These are phyloP conservation scores for Camillea tinctor DNA, from an alignment of 2,329 filamentous ascomycete species.

Conservation along the genomic window DNA sequence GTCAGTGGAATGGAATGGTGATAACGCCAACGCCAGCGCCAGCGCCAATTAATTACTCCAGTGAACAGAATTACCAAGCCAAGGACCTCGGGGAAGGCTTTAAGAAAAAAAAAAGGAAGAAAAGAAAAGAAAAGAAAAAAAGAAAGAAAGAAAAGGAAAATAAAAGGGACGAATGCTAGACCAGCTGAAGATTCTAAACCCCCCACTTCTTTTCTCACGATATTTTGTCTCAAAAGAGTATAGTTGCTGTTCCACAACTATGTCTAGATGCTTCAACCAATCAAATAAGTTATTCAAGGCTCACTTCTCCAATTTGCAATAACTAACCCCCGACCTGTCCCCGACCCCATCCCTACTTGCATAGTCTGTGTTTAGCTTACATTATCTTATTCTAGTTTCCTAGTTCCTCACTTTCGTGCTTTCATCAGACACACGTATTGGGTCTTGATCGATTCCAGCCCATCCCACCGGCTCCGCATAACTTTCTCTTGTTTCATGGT, in stretches of 20 bases:
- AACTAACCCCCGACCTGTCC: not conserved
- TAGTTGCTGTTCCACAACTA: not conserved
- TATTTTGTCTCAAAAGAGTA: not conserved
- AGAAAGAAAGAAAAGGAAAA: not conserved
- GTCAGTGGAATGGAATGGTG: not conserved
- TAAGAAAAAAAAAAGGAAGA: not conserved
- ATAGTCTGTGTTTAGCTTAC: not conserved
- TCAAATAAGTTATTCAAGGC: not conserved
- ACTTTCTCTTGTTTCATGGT: slow-evolving; percentile 6
- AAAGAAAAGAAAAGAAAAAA: not conserved
- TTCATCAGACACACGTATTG: not conserved
- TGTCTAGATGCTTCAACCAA: not conserved
- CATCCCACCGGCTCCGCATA: slow-evolving; percentile 4
- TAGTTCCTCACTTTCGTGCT: not conserved
- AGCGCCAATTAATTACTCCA: too few species aligned
- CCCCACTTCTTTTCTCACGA: not conserved
- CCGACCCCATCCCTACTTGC: not conserved
- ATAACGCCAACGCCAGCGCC: not conserved
- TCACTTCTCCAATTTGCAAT: not conserved
- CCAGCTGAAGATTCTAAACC: too few species aligned
- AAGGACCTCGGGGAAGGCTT: too few species aligned
- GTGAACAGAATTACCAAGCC: too few species aligned
- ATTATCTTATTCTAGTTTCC: not conserved
- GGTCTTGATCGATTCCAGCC: slow-evolving; percentile 1
- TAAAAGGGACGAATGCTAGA: not conserved